phyloP scores from a whole-genome alignment of 768 basidiomycete species.

The Tremella yokohamensis region DNA sequence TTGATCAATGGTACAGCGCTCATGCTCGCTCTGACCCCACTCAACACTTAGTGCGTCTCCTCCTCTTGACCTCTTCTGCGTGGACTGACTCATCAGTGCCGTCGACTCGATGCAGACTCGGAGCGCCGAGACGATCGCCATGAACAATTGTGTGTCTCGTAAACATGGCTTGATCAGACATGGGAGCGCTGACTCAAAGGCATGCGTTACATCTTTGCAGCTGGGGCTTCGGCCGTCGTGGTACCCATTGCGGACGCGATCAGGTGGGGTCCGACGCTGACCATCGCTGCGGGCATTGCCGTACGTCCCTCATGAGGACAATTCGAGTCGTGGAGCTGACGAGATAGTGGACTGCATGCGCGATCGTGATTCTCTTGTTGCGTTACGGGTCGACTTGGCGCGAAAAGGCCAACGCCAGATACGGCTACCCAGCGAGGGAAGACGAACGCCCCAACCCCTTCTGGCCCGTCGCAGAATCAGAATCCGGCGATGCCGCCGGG shows the following conservation, averaged over 20 bases:
- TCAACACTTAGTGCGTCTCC: slow-evolving; percentile 45
- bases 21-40: slow-evolving; percentile 43
- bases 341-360: slow-evolving; percentile 20
- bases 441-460: slow-evolving; percentile 21
- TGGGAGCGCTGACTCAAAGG: slow-evolving; percentile 21
- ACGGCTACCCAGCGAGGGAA: slow-evolving; percentile 27
- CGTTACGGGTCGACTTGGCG: slow-evolving; percentile 45
- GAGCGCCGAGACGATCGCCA: slow-evolving; percentile 47
- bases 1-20: slow-evolving; percentile 38
- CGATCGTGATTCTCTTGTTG: slow-evolving; percentile 20
- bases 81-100: slow-evolving; percentile 6
- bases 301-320: slow-evolving; percentile 19
- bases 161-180: not conserved
- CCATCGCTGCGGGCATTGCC: slow-evolving; percentile 37
- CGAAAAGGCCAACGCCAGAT: slow-evolving; percentile 31
- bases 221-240: slow-evolving; percentile 49
- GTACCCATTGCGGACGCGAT: slow-evolving; percentile 50
- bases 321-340: not conserved
- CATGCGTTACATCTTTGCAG: slow-evolving; percentile 48
- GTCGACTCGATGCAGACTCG: slow-evolving; percentile 41
- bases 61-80: not conserved
- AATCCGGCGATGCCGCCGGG: slow-evolving; percentile 11
- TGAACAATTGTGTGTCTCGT: slow-evolving; percentile 46
- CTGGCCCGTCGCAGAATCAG: slow-evolving; percentile 3
- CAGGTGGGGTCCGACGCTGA: slow-evolving; percentile 51